phyloP scores from a whole-genome alignment of 2,329 filamentous ascomycete genomes.

The Trichoderma hamatum region DNA sequence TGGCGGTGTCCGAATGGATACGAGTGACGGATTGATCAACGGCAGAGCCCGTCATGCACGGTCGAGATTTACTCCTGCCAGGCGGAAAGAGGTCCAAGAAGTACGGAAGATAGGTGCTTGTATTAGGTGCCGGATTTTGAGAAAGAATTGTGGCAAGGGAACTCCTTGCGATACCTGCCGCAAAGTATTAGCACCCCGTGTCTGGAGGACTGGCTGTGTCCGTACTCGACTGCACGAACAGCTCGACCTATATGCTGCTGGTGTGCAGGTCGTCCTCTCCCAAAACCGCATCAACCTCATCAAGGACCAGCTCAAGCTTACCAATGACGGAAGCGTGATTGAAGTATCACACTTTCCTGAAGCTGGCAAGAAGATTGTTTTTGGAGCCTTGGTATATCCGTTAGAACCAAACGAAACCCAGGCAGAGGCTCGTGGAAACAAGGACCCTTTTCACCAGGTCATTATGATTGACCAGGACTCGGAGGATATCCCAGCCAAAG shows the following conservation, averaged over 20 bases:
- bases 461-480: slow-evolving; percentile 64
- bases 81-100: slow-evolving; percentile 67
- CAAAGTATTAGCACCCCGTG: slow-evolving; percentile 63
- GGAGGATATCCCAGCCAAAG: slow-evolving; percentile 61
- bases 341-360: slow-evolving; percentile 64
- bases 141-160: slow-evolving; percentile 68
- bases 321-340: slow-evolving; percentile 54
- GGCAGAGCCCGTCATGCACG: slow-evolving; percentile 57
- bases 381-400: slow-evolving; percentile 41
- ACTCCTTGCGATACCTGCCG: slow-evolving; percentile 65
- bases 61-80: slow-evolving; percentile 58
- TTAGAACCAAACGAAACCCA: slow-evolving; percentile 44
- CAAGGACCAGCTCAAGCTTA: slow-evolving; percentile 54
- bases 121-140: slow-evolving; percentile 65
- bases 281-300: slow-evolving; percentile 61
- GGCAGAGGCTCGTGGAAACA: slow-evolving; percentile 41
- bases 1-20: slow-evolving; percentile 60
- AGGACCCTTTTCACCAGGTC: slow-evolving; percentile 41
- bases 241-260: slow-evolving; percentile 65
- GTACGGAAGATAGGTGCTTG: slow-evolving; percentile 68
- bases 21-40: slow-evolving; percentile 46
- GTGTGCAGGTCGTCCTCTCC: slow-evolving; percentile 64
- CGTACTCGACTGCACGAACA: slow-evolving; percentile 64
- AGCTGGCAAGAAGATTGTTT: slow-evolving; percentile 47
- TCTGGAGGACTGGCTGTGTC: slow-evolving; percentile 68